Conservation (phyloP, 1,284 basidiomycete species). For the Porogramme epimiltina region DNA sequence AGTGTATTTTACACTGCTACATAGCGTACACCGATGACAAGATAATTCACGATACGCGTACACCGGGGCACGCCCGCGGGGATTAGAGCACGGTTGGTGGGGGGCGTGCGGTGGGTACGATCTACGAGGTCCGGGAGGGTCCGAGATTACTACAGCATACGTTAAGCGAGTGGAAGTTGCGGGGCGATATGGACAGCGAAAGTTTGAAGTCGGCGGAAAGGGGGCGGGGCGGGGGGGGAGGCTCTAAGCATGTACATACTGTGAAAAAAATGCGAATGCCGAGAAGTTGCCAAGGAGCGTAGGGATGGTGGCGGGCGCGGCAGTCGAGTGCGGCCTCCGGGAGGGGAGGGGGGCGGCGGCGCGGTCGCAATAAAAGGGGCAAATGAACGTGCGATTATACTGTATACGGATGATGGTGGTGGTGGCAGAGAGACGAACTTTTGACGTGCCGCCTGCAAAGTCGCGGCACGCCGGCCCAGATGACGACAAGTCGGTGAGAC, state of each 20-base stretch:
- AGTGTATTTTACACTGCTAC: neutral
- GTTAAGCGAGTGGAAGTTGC: neutral
- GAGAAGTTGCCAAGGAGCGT: conserved; percentile 3
- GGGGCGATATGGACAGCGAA: neutral
- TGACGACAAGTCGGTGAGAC: neutral
- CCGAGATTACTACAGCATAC: conserved; percentile 7
- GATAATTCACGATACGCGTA: neutral
- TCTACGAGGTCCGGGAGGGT: neutral
- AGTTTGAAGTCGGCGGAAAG: too few species aligned
- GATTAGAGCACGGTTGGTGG: neutral
- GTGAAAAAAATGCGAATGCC: neutral
- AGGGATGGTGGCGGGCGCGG: neutral
- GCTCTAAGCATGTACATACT: conserved; percentile 1
- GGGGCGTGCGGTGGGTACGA: neutral
- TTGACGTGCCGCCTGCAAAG: neutral
- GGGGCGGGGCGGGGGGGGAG: neutral
- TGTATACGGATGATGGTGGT: neutral
- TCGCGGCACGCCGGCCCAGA: conserved; percentile 1
- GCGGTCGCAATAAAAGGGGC: neutral
- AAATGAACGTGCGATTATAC: conserved; percentile 6
- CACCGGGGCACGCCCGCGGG: too few species aligned
- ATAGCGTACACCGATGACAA: neutral
- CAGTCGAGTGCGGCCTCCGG: too few species aligned
- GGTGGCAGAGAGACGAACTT: conserved; percentile 1
- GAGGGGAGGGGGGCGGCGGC: too few species aligned